phyloP scores from a whole-genome alignment of 306 rosid species.

The Rosa multiflora region DNA sequence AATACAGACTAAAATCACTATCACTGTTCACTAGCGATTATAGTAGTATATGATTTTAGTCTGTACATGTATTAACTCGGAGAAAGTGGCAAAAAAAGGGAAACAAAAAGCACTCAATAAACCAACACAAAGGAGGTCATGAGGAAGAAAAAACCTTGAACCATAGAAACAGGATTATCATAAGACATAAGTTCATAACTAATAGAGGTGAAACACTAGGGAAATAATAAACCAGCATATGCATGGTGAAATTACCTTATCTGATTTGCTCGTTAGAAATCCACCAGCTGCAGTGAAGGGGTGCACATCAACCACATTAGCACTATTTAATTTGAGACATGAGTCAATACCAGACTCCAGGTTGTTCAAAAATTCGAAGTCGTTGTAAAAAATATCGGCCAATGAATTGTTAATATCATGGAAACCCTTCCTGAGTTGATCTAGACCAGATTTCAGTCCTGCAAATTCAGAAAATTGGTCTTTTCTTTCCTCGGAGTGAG shows the following conservation, averaged over 20 bases:
- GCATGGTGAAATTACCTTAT: conserved; percentile 47
- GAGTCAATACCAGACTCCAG: conserved; percentile 60
- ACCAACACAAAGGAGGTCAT: neutral
- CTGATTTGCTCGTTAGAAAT: conserved; percentile 32
- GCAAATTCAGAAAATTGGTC: conserved; percentile 52
- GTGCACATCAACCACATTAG: conserved; percentile 39
- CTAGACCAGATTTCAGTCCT: conserved; percentile 60
- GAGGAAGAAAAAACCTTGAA: neutral
- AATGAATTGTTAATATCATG: conserved; percentile 52
- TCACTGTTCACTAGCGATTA: no score
- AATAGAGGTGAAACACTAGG: neutral
- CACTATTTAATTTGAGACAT: conserved; percentile 44
- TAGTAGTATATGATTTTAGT: no score
- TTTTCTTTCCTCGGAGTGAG: conserved; percentile 48
- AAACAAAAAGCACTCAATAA: neutral
- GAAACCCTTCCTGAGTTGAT: conserved; percentile 60
- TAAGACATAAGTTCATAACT: no score
- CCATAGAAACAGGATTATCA: neutral
- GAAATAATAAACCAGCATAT: neutral
- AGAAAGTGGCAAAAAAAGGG: neutral
- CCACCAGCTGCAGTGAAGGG: conserved; percentile 33
- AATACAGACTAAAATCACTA: neutral
- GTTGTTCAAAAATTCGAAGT: conserved; percentile 57
- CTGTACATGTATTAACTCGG: neutral
- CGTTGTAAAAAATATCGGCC: conserved; percentile 44